A percentile compares a stretch with the other conserved stretches of the same genome.
phyloP scores from a whole-genome alignment of 305 asterid species.

The Ajuga reptans region DNA sequence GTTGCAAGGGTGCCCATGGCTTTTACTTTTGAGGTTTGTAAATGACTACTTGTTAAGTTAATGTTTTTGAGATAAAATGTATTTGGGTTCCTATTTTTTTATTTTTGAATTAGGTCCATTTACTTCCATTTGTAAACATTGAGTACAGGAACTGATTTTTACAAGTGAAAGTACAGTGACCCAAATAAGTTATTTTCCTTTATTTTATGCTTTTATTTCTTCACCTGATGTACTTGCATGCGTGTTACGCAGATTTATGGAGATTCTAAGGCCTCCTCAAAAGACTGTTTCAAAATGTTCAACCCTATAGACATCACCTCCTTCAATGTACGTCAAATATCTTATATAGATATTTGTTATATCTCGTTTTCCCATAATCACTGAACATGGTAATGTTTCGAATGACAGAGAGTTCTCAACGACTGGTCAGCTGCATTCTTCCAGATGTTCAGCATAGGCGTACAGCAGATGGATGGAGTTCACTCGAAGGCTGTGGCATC shows the following conservation, averaged over 20 bases:
- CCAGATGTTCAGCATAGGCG: slow-evolving; percentile 64
- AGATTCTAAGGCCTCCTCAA: slow-evolving; percentile 67
- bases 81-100: not conserved
- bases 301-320: slow-evolving; percentile 72
- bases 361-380: not conserved
- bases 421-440: slow-evolving; percentile 90
- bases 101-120: not conserved
- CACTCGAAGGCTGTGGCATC: slow-evolving; percentile 44
- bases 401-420: slow-evolving; percentile 71
- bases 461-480: slow-evolving; percentile 58
- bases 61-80: not conserved
- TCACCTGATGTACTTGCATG: slow-evolving; percentile 10
- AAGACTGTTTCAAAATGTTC: slow-evolving; percentile 94
- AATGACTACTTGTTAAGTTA: not conserved
- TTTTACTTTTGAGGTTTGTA: slow-evolving; percentile 84
- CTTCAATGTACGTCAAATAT: slow-evolving; percentile 55
- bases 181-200: not conserved
- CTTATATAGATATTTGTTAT: not conserved
- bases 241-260: slow-evolving; percentile 68
- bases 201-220: slow-evolving; percentile 6
- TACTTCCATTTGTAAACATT: not conserved
- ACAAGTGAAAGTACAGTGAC: not conserved
- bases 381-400: slow-evolving; percentile 13
- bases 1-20: slow-evolving; percentile 93
- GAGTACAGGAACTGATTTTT: not conserved